Percentiles rank a stretch among this genome's conserved stretches.
These are phyloP conservation scores for Xylaria nigripes DNA, from an alignment of 495 filamentous ascomycete species.

Conservation along the genomic window DNA sequence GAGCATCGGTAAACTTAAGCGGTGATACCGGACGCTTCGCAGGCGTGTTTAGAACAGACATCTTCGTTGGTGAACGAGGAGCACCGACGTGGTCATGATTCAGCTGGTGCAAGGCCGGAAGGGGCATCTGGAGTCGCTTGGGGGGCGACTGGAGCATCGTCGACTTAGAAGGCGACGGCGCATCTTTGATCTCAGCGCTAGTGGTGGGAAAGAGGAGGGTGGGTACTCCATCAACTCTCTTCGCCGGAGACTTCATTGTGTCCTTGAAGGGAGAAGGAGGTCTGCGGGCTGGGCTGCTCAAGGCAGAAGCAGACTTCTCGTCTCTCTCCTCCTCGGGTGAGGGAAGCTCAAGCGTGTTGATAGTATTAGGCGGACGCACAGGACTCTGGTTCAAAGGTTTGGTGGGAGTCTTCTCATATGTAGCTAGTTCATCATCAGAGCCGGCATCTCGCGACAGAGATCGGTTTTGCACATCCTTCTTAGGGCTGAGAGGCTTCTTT, in stretches of 20 bases:
- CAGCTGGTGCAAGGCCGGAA: constrained; percentile 30
- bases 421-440: constrained; percentile 49
- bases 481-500: constrained; percentile 44
- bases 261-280: constrained; percentile 44
- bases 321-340: constrained; percentile 18
- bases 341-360: constrained; percentile 23
- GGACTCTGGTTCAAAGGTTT: constrained; percentile 43
- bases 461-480: constrained; percentile 46
- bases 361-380: constrained; percentile 28
- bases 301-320: constrained; percentile 16
- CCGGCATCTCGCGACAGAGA: constrained; percentile 28
- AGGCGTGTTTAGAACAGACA: constrained; percentile 18
- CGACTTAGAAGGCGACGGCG: constrained; percentile 29
- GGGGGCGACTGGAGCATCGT: constrained; percentile 42
- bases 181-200: constrained; percentile 11
- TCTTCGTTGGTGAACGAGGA: constrained; percentile 19
- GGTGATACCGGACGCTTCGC: constrained; percentile 24
- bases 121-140: constrained; percentile 37
- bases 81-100: constrained; percentile 14
- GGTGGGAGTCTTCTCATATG: constrained; percentile 40
- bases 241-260: constrained; percentile 39
- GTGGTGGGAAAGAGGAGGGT: constrained; percentile 39
- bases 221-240: constrained; percentile 42
- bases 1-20: constrained; percentile 13
- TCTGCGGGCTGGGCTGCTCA: constrained; percentile 42